Evolutionary conservation across 345 rosid genomes (phyloP).

Genomic region (Eucalyptus grandis): DNA sequence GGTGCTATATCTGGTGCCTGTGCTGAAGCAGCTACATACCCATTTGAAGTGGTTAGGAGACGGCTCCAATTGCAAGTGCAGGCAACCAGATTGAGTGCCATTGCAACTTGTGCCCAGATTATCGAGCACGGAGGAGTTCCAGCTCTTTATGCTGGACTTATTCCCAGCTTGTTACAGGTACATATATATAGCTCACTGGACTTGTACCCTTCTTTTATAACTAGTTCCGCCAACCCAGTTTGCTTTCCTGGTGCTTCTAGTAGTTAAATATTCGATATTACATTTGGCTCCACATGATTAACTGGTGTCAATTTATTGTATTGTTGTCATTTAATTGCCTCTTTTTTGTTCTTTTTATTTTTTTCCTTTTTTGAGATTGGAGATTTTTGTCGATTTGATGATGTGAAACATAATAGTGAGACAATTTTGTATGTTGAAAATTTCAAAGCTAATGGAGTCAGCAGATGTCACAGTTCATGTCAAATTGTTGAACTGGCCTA

Average conservation of each 20-base stretch:
- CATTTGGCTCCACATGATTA: neutral
- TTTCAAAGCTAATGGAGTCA: neutral
- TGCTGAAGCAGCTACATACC: conserved; percentile 90
- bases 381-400: neutral
- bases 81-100: conserved; percentile 39
- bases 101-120: conserved; percentile 58
- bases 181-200: neutral
- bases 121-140: conserved; percentile 76
- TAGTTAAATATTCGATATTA: neutral
- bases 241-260: neutral
- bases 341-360: neutral
- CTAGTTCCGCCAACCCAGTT: neutral
- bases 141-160: conserved; percentile 77
- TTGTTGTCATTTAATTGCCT: neutral
- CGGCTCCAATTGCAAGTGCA: conserved; percentile 84
- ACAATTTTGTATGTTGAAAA: neutral
- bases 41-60: conserved; percentile 89
- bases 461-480: neutral
- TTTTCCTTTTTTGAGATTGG: neutral
- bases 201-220: neutral
- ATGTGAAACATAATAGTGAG: neutral
- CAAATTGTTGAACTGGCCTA: neutral
- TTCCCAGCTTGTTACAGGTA: conserved; percentile 92
- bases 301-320: neutral
- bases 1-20: conserved; percentile 89